Evolutionary conservation across 1,284 basidiomycete species (phyloP).

Genomic region (Wallemia mellicola): DNA sequence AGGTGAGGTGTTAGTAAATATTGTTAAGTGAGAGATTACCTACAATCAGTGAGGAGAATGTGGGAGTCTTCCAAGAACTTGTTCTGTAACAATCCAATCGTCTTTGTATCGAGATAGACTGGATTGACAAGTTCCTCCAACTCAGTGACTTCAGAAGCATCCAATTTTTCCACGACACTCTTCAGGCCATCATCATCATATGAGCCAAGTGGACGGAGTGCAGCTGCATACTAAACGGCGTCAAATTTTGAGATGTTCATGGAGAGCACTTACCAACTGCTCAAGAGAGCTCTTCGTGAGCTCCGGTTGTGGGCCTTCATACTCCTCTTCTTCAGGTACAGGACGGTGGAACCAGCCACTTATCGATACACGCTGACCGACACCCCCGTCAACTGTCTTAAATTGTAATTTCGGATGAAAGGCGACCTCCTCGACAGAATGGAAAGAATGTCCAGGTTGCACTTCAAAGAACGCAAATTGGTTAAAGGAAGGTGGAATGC

Average conservation of each 20-base stretch:
- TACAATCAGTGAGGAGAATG: slow-evolving; percentile 31
- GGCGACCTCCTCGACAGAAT: slow-evolving; percentile 91
- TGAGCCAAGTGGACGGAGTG: not conserved
- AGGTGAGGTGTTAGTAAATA: slow-evolving; percentile 12
- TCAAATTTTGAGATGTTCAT: no score
- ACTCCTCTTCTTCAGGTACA: slow-evolving; percentile 68
- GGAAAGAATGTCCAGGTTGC: slow-evolving; percentile 58
- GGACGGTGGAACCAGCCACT: slow-evolving; percentile 48
- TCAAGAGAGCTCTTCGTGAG: slow-evolving; percentile 35
- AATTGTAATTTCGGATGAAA: slow-evolving; percentile 24
- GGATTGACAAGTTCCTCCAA: slow-evolving; percentile 48
- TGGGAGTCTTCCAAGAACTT: slow-evolving; percentile 71
- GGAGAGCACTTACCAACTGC: slow-evolving; percentile 47
- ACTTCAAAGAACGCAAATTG: slow-evolving; percentile 82
- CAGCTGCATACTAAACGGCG: not conserved
- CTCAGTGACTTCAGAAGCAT: not conserved
- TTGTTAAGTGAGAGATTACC: not conserved
- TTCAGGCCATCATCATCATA: not conserved
- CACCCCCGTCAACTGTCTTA: slow-evolving; percentile 19
- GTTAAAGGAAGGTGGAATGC: slow-evolving; percentile 62
- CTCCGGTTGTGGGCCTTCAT: slow-evolving; percentile 22
- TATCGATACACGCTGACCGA: slow-evolving; percentile 11
- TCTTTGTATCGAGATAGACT: slow-evolving; percentile 54
- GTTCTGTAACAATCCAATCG: slow-evolving; percentile 44
- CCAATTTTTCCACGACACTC: not conserved